Evolutionary conservation across 2,329 filamentous ascomycete genomes (phyloP), one percentile per base, ranked within the genome.

Genomic region (Diaporthe humulicola): DNA sequence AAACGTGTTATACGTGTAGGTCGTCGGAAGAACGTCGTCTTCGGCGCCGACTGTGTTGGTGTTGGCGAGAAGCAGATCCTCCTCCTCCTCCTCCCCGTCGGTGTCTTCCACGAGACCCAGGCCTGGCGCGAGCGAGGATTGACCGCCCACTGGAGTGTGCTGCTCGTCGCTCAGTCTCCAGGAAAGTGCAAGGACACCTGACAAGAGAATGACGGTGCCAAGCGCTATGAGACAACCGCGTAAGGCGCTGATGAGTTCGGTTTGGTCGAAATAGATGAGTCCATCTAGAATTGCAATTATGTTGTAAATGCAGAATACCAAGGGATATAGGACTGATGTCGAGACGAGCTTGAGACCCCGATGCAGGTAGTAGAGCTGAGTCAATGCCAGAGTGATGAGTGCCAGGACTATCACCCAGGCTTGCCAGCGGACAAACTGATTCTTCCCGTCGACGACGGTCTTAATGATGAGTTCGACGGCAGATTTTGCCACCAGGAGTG

Each of bases 291-390:
- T 99, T 78, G 97, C 97, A 81, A 98, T 96, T 81, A 99, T 98
- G 88, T 99, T 99, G 89, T 98, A 99, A 77, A 98, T 92, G 88
- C 97, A 99, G 85, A 99, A 99, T 52, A 98, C 96, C 79, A 98
- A 93, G 7, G 97, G 97, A 84, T 99, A 99, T 78, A 99, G 89
- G 76, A 98, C 93, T 80, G 95, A 98, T 30, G 97, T 98, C 72
- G 96, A 98, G 83, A 97, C 95, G 70, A 99, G 89, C 84, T 98
- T 98, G 77, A 99, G 89, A 71, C 97, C 97, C 57, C 95, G 91
- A 82, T 99, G 97, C 76, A 99, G 91, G 84, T 97, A 98, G 85
- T 98, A 99, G 8, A 99, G 90, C 84, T 99, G 97, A 58, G 92
- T 94, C 58, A 99, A 89, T 6, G 97, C 96, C 76, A 98, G 88